phyloP scores from a whole-genome alignment of 139 green algal genomes.

The Chlorella sp. region DNA sequence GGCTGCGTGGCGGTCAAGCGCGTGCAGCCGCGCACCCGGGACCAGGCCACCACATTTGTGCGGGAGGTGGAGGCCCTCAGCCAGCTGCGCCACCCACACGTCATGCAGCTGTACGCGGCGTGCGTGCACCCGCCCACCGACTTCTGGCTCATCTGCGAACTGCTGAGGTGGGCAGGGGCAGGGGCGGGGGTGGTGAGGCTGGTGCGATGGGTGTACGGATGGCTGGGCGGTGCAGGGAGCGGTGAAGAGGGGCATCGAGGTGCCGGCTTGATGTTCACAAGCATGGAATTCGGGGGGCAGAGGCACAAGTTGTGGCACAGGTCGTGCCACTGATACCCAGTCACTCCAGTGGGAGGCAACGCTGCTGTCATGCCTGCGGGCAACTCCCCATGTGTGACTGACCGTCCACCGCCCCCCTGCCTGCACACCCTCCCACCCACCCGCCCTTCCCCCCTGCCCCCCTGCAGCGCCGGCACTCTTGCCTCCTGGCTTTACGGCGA shows the following conservation, averaged over 20 bases:
- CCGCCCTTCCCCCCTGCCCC: not conserved
- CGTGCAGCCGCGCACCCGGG: constrained; percentile 52
- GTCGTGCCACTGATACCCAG: too few species aligned
- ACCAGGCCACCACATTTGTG: constrained; percentile 76
- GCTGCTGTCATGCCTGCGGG: not conserved
- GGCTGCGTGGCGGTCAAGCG: constrained; percentile 72
- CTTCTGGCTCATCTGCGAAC: constrained; percentile 87
- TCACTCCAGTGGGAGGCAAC: not conserved
- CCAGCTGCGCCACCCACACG: constrained; percentile 70
- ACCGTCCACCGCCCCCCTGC: too few species aligned
- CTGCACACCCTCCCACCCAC: not conserved
- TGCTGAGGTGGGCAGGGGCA: constrained; percentile 9
- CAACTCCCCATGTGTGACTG: not conserved
- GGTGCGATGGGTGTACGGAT: too few species aligned
- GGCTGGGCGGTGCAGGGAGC: too few species aligned
- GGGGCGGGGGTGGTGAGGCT: too few species aligned
- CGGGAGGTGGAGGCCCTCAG: constrained; percentile 74
- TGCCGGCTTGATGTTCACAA: not conserved
- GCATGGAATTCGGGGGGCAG: too few species aligned
- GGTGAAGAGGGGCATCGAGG: not conserved
- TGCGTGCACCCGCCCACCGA: constrained; percentile 58
- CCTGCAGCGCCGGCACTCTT: constrained; percentile 74
- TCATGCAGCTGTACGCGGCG: constrained; percentile 72
- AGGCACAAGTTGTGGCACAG: not conserved
- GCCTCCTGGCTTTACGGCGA: constrained; percentile 63